Evolutionary conservation across 2,329 filamentous ascomycete genomes (phyloP).

Genomic region (Amauroascus niger): DNA sequence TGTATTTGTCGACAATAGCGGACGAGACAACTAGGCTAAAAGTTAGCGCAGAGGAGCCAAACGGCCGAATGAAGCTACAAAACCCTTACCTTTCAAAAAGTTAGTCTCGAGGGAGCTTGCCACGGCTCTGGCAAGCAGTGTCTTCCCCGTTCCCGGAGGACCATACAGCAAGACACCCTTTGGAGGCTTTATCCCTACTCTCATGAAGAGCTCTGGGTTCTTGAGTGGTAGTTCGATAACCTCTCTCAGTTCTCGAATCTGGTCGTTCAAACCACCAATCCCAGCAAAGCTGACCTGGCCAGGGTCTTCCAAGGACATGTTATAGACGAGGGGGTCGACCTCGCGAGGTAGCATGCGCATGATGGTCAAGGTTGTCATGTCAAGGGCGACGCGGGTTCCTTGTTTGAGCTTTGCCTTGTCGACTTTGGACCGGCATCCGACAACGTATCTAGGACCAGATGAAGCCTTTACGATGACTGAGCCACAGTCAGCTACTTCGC

Average conservation of each 20-base stretch:
- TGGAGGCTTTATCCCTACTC: slow-evolving; percentile 96
- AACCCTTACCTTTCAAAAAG: slow-evolving; percentile 74
- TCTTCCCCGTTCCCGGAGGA: slow-evolving; percentile 94
- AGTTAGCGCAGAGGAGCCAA: neutral
- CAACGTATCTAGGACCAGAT: slow-evolving; percentile 91
- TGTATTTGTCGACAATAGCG: slow-evolving; percentile 99
- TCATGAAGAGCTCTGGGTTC: slow-evolving; percentile 93
- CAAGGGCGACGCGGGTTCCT: slow-evolving; percentile 90
- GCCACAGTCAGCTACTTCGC: slow-evolving; percentile 4
- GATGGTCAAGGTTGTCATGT: slow-evolving; percentile 99
- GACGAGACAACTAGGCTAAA: slow-evolving; percentile 78
- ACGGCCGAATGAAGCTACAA: neutral
- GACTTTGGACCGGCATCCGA: slow-evolving; percentile 95
- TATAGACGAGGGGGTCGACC: slow-evolving; percentile 97
- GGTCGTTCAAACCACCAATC: slow-evolving; percentile 94
- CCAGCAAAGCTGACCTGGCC: slow-evolving; percentile 96
- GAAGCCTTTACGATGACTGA: slow-evolving; percentile 97
- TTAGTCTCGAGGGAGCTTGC: slow-evolving; percentile 96
- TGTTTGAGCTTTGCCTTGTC: slow-evolving; percentile 97
- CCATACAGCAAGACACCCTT: slow-evolving; percentile 96
- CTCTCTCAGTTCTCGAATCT: slow-evolving; percentile 93
- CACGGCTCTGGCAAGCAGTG: slow-evolving; percentile 82
- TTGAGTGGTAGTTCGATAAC: slow-evolving; percentile 97
- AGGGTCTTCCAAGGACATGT: slow-evolving; percentile 98
- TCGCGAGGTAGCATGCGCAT: slow-evolving; percentile 99